Evolutionary conservation across 345 rosid species (phyloP), one percentile per base, ranked within the genome.

Genomic region (Cardamine occulta): DNA sequence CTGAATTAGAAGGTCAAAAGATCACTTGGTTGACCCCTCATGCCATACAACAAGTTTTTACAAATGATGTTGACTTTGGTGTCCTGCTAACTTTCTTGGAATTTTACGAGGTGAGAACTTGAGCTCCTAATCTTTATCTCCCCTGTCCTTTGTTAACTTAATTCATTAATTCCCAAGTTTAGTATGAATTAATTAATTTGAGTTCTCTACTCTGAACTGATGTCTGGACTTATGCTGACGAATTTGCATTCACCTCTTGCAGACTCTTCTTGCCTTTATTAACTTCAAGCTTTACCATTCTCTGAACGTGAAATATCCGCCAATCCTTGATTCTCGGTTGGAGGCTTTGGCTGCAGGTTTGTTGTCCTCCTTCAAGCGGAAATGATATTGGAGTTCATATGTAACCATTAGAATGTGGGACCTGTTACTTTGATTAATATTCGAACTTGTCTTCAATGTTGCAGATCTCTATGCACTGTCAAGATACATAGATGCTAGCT

Each of bases 11-110:
- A 71, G 97, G 96, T 77, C 99, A 96, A 82, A 93, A 86, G 77
- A 86, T 95, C 81, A 89, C 97, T 57, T 93, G 99, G 99, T 81
- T 92, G 78, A 88, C 96, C 4, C 98, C 99, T 52, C 98, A 93
- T 67, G 89, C 88, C 2, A 65, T 89, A 67, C 99, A 95, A 76
- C 99, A 93, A 95, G 96, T 91, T 77, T 80, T 90, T 80, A 85
- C 98, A 1, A 93, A 93, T 56, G 99, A 93, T 82, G 93, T 95
- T 74, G 95, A 90, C 80, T 95, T 82, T 68, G 73, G 83, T 68
- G 94, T 95, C 60, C 80, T 95, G 91, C 74, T 91, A 70, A 88
- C 93, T 10, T 95, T 92, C 80, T 77, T 93, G 88, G 98, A 95
- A 78, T 93, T 95, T 82, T 93, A 95, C 61, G 96, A 93, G 98